Evolutionary conservation across 2,329 filamentous ascomycete species (phyloP).

Genomic region (Akanthomyces lecanii): DNA sequence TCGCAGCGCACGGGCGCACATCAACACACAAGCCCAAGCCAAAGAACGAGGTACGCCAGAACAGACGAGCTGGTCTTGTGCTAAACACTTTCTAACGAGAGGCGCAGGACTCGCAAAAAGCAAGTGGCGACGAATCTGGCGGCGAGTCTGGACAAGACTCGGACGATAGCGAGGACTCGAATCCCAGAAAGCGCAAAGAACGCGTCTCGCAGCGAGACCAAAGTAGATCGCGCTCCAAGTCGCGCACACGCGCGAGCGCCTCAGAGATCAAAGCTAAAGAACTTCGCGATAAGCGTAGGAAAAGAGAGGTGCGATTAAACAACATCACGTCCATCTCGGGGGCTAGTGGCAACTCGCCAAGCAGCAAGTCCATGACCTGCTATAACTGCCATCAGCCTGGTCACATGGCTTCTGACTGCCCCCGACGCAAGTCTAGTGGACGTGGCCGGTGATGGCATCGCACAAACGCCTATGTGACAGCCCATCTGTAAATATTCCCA

Average conservation of each 20-base stretch:
- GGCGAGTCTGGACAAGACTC: conserved; percentile 25
- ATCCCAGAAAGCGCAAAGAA: conserved; percentile 27
- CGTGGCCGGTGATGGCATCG: not conserved
- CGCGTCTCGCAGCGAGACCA: conserved; percentile 21
- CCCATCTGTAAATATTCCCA: not conserved
- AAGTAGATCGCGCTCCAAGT: conserved; percentile 32
- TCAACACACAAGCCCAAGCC: conserved; percentile 31
- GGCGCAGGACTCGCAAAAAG: conserved; percentile 22
- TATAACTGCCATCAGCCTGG: conserved; percentile 58
- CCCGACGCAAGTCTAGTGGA: conserved; percentile 28
- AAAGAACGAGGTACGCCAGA: conserved; percentile 27
- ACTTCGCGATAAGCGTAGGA: conserved; percentile 55
- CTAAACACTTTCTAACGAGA: not conserved
- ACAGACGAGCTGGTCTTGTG: not conserved
- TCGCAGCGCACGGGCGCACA: conserved; percentile 32
- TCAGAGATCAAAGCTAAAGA: conserved; percentile 38
- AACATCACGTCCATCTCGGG: conserved; percentile 58
- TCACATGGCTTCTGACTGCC: conserved; percentile 56
- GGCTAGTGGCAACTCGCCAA: conserved; percentile 26
- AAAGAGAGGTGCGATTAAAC: conserved; percentile 65
- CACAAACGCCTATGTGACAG: not conserved
- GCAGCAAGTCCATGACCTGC: conserved; percentile 41
- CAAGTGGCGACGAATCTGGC: conserved; percentile 18
- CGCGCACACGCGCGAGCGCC: conserved; percentile 24
- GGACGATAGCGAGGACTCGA: conserved; percentile 21